phyloP scores from a whole-genome alignment of 129 eudicot genomes.

The Flaveria robusta region DNA sequence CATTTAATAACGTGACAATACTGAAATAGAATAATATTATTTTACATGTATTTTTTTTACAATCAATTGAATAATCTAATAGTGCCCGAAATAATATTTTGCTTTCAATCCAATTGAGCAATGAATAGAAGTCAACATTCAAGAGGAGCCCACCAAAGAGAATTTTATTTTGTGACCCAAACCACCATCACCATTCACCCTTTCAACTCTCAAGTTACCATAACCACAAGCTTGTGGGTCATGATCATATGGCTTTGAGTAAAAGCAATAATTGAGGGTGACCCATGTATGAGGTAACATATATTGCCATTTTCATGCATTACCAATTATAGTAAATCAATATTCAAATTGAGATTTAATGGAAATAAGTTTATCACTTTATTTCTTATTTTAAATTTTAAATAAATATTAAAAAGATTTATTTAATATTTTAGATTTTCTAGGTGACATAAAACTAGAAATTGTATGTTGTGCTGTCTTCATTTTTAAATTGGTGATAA shows the following conservation, averaged over 20 bases:
- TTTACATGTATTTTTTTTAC: background rate
- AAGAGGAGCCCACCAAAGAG: slow-evolving; percentile 37
- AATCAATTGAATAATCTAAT: background rate
- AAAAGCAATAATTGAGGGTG: slow-evolving; percentile 38
- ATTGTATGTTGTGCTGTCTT: background rate
- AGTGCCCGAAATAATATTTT: background rate
- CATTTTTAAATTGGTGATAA: too few species aligned
- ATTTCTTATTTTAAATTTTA: background rate
- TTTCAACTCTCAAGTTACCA: slow-evolving; percentile 21
- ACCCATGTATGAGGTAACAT: slow-evolving; percentile 31
- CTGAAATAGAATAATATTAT: background rate
- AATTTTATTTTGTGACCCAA: slow-evolving; percentile 28
- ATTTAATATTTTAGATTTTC: background rate
- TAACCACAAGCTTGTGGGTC: slow-evolving; percentile 40
- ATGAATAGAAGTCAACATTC: slow-evolving; percentile 29
- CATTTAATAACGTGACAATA: background rate
- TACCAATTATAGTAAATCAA: slow-evolving; percentile 19
- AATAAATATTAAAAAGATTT: background rate
- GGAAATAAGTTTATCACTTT: background rate
- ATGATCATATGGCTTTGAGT: slow-evolving; percentile 30
- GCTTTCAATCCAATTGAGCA: background rate
- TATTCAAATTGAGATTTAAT: background rate
- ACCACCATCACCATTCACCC: background rate
- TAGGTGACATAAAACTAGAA: background rate
- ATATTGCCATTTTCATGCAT: slow-evolving; percentile 31